These are phyloP conservation scores for Solanum habrochaites DNA, from an alignment of 257 asterid species.

Conservation along the genomic window DNA sequence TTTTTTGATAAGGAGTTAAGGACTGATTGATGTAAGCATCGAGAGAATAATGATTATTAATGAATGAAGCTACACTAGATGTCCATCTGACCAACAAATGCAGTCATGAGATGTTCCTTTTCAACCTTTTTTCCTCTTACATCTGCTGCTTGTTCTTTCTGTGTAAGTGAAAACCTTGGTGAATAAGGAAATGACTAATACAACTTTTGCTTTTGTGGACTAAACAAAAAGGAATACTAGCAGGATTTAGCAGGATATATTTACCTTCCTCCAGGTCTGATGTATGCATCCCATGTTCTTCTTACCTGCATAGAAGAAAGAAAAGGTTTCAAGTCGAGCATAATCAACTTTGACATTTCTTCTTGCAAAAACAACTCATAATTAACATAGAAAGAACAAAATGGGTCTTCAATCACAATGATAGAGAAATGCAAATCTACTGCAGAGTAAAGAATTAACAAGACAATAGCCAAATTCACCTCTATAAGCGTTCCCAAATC, in stretches of 20 bases:
- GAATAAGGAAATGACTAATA: background rate
- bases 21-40: background rate
- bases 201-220: background rate
- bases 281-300: conserved; percentile 87
- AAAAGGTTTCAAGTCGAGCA: background rate
- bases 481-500: conserved; percentile 97
- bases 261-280: conserved; percentile 94
- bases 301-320: conserved; percentile 50
- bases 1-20: background rate
- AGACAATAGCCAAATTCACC: conserved; percentile 25
- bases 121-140: background rate
- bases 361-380: background rate
- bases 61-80: background rate
- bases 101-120: background rate
- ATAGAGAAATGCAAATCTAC: background rate
- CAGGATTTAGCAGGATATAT: background rate
- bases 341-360: background rate
- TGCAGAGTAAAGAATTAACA: background rate
- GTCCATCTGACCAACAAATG: background rate
- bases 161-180: background rate
- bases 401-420: background rate
- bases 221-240: background rate
- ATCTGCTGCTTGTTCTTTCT: background rate
- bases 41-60: background rate
- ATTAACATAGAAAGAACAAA: background rate